Conservation (phyloP, 805 yeast species). For the Metschnikowia continentalis region DNA sequence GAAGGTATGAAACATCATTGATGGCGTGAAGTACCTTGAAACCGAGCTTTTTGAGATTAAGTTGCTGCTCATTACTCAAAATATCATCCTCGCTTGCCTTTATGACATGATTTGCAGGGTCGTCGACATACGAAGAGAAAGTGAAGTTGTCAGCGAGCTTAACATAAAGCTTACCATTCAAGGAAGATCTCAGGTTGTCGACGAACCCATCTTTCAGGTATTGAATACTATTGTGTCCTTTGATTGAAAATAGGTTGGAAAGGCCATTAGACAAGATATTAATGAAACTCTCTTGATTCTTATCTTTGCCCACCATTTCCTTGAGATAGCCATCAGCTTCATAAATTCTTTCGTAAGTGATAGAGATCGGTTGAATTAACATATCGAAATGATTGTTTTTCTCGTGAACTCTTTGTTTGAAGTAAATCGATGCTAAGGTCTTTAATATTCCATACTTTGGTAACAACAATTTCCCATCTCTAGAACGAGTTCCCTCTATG, state of each 20-base stretch:
- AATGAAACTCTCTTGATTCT: constrained; percentile 47
- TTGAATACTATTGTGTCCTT: constrained; percentile 1
- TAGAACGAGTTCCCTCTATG: constrained; percentile 62
- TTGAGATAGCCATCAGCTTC: constrained; percentile 52
- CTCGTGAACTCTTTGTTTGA: constrained; percentile 30
- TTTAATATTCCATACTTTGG: constrained; percentile 63
- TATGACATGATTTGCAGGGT: constrained; percentile 12
- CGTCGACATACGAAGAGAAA: constrained; percentile 24
- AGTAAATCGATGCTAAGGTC: constrained; percentile 44
- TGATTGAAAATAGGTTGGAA: constrained; percentile 23
- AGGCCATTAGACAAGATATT: constrained; percentile 36
- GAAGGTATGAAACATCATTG: constrained; percentile 46
- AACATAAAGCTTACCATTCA: constrained; percentile 37
- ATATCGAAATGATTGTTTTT: constrained; percentile 26
- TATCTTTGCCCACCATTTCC: constrained; percentile 55
- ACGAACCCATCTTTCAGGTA: constrained; percentile 22
- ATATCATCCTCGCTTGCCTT: constrained; percentile 14
- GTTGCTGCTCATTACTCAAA: constrained; percentile 24
- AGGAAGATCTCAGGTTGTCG: constrained; percentile 25
- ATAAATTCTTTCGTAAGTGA: constrained; percentile 57
- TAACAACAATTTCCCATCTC: constrained; percentile 59
- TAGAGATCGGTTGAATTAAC: constrained; percentile 49
- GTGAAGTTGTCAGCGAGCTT: constrained; percentile 32
- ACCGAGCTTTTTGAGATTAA: constrained; percentile 47
- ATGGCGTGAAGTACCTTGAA: constrained; percentile 51